phyloP scores from a whole-genome alignment of 352 stramenopile species.

The Phytophthora hybrid region DNA sequence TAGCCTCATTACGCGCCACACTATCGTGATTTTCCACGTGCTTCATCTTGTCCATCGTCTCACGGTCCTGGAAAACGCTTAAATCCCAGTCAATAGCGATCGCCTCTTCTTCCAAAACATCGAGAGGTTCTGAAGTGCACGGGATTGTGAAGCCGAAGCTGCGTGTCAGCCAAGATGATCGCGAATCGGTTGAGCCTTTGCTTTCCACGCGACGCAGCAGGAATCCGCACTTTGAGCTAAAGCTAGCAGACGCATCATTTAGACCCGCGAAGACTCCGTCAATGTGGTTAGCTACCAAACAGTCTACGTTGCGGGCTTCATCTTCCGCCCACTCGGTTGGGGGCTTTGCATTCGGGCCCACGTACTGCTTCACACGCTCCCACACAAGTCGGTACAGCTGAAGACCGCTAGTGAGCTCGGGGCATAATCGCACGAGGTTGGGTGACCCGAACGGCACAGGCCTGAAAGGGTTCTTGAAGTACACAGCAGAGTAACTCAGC shows the following conservation, averaged over 20 bases:
- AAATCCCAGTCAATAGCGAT: conserved; percentile 91
- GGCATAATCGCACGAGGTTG: conserved; percentile 87
- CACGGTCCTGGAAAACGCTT: conserved; percentile 83
- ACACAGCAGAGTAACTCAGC: conserved; percentile 87
- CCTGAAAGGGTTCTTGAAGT: conserved; percentile 91
- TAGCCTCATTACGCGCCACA: conserved; percentile 85
- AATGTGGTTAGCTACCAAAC: conserved; percentile 73
- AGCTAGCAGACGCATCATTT: conserved; percentile 27
- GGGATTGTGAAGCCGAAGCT: conserved; percentile 86
- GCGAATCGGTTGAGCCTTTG: conserved; percentile 85
- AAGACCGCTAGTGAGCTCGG: conserved; percentile 81
- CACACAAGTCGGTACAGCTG: conserved; percentile 87
- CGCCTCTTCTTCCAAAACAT: conserved; percentile 87
- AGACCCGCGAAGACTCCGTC: conserved; percentile 84
- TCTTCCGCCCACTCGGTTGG: conserved; percentile 53
- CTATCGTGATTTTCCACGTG: conserved; percentile 83
- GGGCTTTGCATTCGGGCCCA: conserved; percentile 45
- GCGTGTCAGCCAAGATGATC: conserved; percentile 78
- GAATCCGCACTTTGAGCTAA: conserved; percentile 75
- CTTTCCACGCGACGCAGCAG: conserved; percentile 83
- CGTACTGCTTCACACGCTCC: conserved; percentile 86
- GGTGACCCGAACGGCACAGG: conserved; percentile 87
- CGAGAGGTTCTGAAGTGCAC: conserved; percentile 75
- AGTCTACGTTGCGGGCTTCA: conserved; percentile 38
- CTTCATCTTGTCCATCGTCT: conserved; percentile 88